These are phyloP conservation scores for Cercospora brassicicola DNA, from an alignment of 2,329 filamentous ascomycete genomes.

Conservation along the genomic window DNA sequence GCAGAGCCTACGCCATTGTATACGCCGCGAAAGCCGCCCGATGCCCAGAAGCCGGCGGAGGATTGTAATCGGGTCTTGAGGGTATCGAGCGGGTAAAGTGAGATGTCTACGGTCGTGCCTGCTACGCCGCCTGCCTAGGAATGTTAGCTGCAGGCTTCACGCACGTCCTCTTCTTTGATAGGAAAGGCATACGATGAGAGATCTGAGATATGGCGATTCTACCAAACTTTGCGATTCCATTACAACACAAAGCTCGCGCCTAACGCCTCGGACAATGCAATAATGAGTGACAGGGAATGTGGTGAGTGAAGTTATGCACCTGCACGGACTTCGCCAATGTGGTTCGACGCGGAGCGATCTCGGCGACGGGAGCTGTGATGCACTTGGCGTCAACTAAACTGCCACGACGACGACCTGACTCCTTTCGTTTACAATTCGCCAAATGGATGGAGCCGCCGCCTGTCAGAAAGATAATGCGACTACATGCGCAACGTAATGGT, in stretches of 20 bases:
- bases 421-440: not conserved
- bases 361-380: not conserved
- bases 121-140: conserved; percentile 78
- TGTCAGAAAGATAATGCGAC: not conserved
- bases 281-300: not conserved
- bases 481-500: not conserved
- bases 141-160: conserved; percentile 16
- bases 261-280: conserved; percentile 7
- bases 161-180: too few relatives aligned
- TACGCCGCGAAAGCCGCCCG: conserved; percentile 85
- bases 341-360: conserved; percentile 3
- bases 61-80: conserved; percentile 97
- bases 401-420: not conserved
- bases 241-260: not conserved
- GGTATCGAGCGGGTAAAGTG: conserved; percentile 96
- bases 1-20: conserved; percentile 91
- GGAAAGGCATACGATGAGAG: conserved; percentile 44
- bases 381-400: not conserved
- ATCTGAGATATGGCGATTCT: conserved; percentile 52
- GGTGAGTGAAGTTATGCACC: not conserved
- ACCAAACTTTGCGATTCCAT: conserved; percentile 27
- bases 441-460: not conserved
- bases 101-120: conserved; percentile 93
- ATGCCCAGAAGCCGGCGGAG: conserved; percentile 70
- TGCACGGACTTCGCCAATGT: not conserved